These are phyloP conservation scores for Pezicula radicicola DNA, from an alignment of 2,329 filamentous ascomycete species.

Conservation along the genomic window DNA sequence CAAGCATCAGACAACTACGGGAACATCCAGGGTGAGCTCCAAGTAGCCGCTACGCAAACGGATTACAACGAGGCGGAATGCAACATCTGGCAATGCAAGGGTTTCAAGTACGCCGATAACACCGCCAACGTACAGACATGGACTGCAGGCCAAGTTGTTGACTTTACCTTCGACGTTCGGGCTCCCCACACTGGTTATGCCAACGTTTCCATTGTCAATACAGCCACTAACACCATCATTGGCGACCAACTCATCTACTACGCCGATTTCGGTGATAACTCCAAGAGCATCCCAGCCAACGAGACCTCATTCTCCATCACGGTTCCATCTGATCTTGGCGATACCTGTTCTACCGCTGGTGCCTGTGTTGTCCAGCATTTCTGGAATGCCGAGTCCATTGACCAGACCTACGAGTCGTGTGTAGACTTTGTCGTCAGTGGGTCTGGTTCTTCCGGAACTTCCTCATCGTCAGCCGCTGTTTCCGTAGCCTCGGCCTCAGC, in stretches of 20 bases:
- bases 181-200: slow-evolving; percentile 51
- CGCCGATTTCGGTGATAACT: slow-evolving; percentile 45
- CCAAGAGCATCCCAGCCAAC: slow-evolving; percentile 36
- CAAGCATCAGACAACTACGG: slow-evolving; percentile 23
- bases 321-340: slow-evolving; percentile 44
- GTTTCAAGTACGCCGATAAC: slow-evolving; percentile 43
- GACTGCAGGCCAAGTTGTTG: slow-evolving; percentile 39
- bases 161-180: slow-evolving; percentile 37
- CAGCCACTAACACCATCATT: slow-evolving; percentile 44
- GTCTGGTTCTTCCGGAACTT: slow-evolving; percentile 2
- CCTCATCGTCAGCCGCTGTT: slow-evolving; percentile 3
- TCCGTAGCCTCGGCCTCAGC: neutral
- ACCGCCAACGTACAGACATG: slow-evolving; percentile 38
- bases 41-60: slow-evolving; percentile 33
- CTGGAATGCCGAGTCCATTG: slow-evolving; percentile 45
- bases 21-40: slow-evolving; percentile 32
- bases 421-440: slow-evolving; percentile 42
- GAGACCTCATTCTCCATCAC: slow-evolving; percentile 50
- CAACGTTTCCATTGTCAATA: slow-evolving; percentile 53
- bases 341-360: slow-evolving; percentile 25
- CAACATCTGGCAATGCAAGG: slow-evolving; percentile 46
- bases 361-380: slow-evolving; percentile 47
- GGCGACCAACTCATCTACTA: slow-evolving; percentile 44
- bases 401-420: slow-evolving; percentile 56
- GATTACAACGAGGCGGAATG: slow-evolving; percentile 24